phyloP scores from a whole-genome alignment of 73 alveolate species.

The Durusdinium trenchii region DNA sequence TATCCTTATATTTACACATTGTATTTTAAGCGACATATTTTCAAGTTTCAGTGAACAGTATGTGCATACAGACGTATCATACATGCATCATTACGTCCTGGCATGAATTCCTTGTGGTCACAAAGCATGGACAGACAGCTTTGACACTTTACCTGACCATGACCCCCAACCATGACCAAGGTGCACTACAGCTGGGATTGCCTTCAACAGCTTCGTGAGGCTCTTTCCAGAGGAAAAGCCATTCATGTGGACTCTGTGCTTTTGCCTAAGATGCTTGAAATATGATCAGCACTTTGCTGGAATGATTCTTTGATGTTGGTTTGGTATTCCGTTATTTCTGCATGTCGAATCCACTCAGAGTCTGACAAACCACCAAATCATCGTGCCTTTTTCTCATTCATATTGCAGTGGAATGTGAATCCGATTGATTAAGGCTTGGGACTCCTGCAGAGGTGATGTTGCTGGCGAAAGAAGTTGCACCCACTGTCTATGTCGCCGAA shows the following conservation, averaged over 20 bases:
- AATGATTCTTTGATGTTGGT: not conserved
- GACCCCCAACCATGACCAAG: not conserved
- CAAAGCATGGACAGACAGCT: not conserved
- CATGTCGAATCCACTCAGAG: not conserved
- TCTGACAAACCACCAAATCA: not conserved
- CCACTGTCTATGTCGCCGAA: conserved; percentile 4
- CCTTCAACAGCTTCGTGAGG: conserved; percentile 50
- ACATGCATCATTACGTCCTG: not conserved
- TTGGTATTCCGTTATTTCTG: not conserved
- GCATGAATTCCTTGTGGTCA: not conserved
- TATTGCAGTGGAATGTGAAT: not conserved
- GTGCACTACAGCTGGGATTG: conserved; percentile 84
- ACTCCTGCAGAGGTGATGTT: conserved; percentile 19
- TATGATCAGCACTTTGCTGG: not conserved
- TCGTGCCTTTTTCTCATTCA: not conserved
- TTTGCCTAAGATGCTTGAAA: conserved; percentile 5
- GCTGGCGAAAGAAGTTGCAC: conserved; percentile 40
- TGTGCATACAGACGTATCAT: not conserved
- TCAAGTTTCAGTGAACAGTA: not conserved
- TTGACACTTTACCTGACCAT: not conserved
- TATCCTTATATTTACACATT: too few species aligned
- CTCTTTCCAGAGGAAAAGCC: conserved; percentile 15
- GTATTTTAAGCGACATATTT: too few species aligned
- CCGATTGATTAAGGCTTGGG: not conserved
- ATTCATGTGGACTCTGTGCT: conserved; percentile 62